These are phyloP conservation scores for Talaromyces thailandensis DNA, from an alignment of 495 filamentous ascomycete genomes.

Conservation along the genomic window DNA sequence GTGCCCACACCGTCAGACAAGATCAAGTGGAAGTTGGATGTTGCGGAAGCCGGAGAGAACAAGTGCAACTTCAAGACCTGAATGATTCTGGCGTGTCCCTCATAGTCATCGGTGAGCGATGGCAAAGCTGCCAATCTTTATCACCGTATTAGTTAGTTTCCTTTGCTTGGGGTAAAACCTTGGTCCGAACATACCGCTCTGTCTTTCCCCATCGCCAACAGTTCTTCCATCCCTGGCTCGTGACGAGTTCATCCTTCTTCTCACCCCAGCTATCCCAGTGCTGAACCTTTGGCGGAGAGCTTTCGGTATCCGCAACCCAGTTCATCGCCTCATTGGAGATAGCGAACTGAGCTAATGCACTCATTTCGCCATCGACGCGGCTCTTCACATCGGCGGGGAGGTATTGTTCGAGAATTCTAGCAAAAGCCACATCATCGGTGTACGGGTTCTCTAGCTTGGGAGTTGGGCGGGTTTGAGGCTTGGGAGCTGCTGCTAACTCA, in stretches of 20 bases:
- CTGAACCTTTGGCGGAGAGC: constrained; percentile 45
- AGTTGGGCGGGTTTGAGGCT: not conserved
- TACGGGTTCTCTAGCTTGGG: not conserved
- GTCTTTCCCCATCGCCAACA: constrained; percentile 7
- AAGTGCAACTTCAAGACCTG: constrained; percentile 52
- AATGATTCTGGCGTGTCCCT: constrained; percentile 37
- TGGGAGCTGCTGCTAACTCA: not conserved
- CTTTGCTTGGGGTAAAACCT: constrained; percentile 5
- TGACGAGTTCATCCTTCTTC: constrained; percentile 10
- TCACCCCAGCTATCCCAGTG: constrained; percentile 12
- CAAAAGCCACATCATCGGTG: not conserved
- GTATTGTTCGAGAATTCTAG: not conserved
- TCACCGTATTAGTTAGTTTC: constrained; percentile 26
- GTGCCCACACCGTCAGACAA: constrained; percentile 44
- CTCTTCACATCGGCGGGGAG: not conserved
- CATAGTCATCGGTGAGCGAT: constrained; percentile 16
- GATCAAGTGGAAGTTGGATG: constrained; percentile 7
- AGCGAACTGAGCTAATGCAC: not conserved
- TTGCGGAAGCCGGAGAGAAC: constrained; percentile 52
- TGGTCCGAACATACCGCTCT: constrained; percentile 11
- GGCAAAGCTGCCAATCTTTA: not conserved
- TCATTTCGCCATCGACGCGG: not conserved
- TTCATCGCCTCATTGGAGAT: not conserved
- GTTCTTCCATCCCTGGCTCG: constrained; percentile 12
- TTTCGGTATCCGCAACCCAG: constrained; percentile 45